Percentiles rank a stretch among this genome's conserved stretches.
These are phyloP conservation scores for Scheffersomyces cryptocercus DNA, from an alignment of 1,139 yeast genomes.

Conservation along the genomic window DNA sequence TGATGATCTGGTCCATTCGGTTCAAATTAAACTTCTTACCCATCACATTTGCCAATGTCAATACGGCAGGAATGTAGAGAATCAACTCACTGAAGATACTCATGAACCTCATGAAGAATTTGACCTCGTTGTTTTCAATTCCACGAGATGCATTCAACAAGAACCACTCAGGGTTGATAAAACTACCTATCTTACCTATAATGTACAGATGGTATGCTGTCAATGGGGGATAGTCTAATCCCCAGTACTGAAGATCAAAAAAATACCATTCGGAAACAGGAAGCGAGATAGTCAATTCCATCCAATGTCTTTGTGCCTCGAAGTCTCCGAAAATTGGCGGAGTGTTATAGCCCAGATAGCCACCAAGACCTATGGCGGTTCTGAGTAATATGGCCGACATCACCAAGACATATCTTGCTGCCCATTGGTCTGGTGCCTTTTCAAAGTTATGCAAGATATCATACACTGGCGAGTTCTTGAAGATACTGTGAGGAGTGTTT, in stretches of 20 bases:
- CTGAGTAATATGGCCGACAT: conserved; percentile 75
- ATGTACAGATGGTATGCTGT: conserved; percentile 92
- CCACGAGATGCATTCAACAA: conserved; percentile 74
- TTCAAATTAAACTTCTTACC: conserved; percentile 56
- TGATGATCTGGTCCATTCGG: conserved; percentile 75
- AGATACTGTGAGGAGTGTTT: conserved; percentile 9
- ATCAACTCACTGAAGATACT: conserved; percentile 74
- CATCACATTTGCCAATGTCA: conserved; percentile 65
- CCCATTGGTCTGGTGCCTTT: conserved; percentile 84
- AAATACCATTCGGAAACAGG: conserved; percentile 84
- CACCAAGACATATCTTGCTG: conserved; percentile 75
- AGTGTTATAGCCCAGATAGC: conserved; percentile 69
- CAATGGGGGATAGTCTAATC: conserved; percentile 94
- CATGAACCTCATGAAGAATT: conserved; percentile 81
- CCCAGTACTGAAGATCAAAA: conserved; percentile 92
- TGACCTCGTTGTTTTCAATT: conserved; percentile 61
- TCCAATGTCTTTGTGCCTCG: conserved; percentile 98
- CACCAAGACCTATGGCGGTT: conserved; percentile 86
- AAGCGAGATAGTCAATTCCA: conserved; percentile 80
- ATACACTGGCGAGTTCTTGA: conserved; percentile 35
- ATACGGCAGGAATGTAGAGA: conserved; percentile 77
- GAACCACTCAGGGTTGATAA: conserved; percentile 74
- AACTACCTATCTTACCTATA: conserved; percentile 69
- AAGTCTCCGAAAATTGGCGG: conserved; percentile 93
- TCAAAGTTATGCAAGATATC: conserved; percentile 43